Conservation (phyloP, 768 basidiomycete genomes). For the Rhizopogon vinicolor region DNA sequence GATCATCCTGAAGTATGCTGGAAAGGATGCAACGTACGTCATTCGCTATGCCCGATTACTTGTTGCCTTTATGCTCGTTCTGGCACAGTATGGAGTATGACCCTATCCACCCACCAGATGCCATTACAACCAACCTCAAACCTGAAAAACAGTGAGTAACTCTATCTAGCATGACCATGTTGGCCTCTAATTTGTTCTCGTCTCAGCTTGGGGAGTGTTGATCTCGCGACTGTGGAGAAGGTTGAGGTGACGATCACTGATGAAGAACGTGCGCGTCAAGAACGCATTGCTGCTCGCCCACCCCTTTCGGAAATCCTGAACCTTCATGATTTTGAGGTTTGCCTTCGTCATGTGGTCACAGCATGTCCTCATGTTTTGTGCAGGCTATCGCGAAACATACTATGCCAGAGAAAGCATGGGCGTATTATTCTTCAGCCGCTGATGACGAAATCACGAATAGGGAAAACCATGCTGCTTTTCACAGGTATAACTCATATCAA, state of each 20-base stretch:
- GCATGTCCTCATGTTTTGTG: neutral
- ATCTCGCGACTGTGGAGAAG: conserved; percentile 58
- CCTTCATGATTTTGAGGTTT: conserved; percentile 87
- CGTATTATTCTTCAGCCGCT: conserved; percentile 86
- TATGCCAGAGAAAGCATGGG: conserved; percentile 84
- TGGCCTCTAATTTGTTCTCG: neutral
- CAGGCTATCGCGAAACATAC: conserved; percentile 76
- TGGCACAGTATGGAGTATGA: conserved; percentile 61
- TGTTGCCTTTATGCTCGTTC: neutral
- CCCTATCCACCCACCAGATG: conserved; percentile 79
- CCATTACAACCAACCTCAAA: conserved; percentile 65
- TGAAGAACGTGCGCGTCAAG: conserved; percentile 63
- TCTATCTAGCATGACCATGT: neutral
- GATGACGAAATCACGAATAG: conserved; percentile 87
- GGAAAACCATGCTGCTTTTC: conserved; percentile 85
- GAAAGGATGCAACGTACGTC: conserved; percentile 79
- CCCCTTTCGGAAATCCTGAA: conserved; percentile 74
- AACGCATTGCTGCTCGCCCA: conserved; percentile 56
- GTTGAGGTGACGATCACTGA: conserved; percentile 59
- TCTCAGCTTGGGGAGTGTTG: conserved; percentile 59
- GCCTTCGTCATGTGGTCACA: conserved; percentile 4
- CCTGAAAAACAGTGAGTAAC: conserved; percentile 65
- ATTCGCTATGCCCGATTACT: conserved; percentile 10
- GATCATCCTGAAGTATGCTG: conserved; percentile 80
- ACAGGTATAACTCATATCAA: conserved; percentile 42